phyloP scores from a whole-genome alignment of 164 flowering plant species.

The Tetracentron sinense region DNA sequence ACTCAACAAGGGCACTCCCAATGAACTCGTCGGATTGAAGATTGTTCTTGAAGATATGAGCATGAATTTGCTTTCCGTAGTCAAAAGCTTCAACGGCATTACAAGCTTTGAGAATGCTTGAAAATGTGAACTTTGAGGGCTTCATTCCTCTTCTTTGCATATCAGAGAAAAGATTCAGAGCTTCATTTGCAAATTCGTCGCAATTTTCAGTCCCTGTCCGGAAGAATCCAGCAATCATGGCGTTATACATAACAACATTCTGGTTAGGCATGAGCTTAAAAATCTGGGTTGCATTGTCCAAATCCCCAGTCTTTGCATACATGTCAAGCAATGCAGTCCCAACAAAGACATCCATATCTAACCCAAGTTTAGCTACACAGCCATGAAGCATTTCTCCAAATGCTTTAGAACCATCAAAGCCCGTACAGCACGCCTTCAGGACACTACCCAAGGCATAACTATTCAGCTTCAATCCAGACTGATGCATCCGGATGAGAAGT shows the following conservation, averaged over 20 bases:
- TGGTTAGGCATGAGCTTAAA: slow-evolving; percentile 35
- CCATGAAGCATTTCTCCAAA: slow-evolving; percentile 46
- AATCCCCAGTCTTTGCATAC: slow-evolving; percentile 46
- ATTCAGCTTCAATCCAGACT: slow-evolving; percentile 37
- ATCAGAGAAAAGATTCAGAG: slow-evolving; percentile 37
- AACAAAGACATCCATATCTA: slow-evolving; percentile 44
- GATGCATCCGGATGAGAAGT: slow-evolving; percentile 42
- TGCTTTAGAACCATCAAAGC: slow-evolving; percentile 13
- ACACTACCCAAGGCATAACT: slow-evolving; percentile 45
- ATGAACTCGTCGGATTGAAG: slow-evolving; percentile 51
- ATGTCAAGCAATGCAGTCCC: slow-evolving; percentile 56
- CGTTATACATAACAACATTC: slow-evolving; percentile 55
- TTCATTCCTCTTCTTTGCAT: slow-evolving; percentile 41
- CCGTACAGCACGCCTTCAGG: slow-evolving; percentile 43
- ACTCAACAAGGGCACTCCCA: slow-evolving; percentile 45
- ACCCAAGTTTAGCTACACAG: slow-evolving; percentile 33
- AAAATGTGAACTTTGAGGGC: slow-evolving; percentile 51
- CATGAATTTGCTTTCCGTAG: slow-evolving; percentile 59
- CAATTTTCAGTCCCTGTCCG: slow-evolving; percentile 17
- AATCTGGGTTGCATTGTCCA: slow-evolving; percentile 29
- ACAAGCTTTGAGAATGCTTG: slow-evolving; percentile 51
- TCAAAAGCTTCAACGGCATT: slow-evolving; percentile 29
- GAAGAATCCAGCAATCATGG: slow-evolving; percentile 55
- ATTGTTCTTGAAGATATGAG: slow-evolving; percentile 42
- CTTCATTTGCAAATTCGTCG: slow-evolving; percentile 26